Percentiles rank a stretch among this genome's conserved stretches.
Conservation (phyloP, 2,329 filamentous ascomycete genomes). For the Juglanconis oblonga region DNA sequence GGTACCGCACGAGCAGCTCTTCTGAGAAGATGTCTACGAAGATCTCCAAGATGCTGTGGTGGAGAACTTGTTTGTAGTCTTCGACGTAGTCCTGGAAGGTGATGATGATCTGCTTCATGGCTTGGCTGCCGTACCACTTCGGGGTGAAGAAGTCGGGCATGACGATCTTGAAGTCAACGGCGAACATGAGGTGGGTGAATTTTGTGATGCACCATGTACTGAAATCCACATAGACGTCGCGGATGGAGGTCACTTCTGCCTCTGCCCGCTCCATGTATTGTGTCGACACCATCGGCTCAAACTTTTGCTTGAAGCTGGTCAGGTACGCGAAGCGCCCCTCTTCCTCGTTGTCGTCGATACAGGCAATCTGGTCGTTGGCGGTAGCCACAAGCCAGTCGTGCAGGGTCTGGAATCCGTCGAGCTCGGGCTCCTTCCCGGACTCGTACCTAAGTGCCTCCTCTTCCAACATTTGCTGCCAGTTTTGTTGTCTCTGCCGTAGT, state of each 20-base stretch:
- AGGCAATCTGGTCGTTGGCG: slow-evolving; percentile 97
- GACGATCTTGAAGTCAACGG: slow-evolving; percentile 80
- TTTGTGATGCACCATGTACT: slow-evolving; percentile 88
- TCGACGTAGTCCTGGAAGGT: slow-evolving; percentile 93
- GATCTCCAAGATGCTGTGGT: slow-evolving; percentile 85
- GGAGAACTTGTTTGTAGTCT: slow-evolving; percentile 81
- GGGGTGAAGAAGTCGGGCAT: slow-evolving; percentile 88
- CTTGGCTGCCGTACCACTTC: slow-evolving; percentile 81
- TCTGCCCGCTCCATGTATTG: slow-evolving; percentile 75
- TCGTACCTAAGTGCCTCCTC: slow-evolving; percentile 78
- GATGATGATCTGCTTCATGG: slow-evolving; percentile 89
- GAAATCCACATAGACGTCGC: slow-evolving; percentile 92
- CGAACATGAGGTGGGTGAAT: slow-evolving; percentile 85
- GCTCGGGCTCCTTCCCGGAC: slow-evolving; percentile 47
- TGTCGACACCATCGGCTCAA: slow-evolving; percentile 75
- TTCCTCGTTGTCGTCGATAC: slow-evolving; percentile 88
- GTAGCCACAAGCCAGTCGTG: slow-evolving; percentile 97
- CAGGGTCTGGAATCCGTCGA: slow-evolving; percentile 71
- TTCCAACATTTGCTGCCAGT: slow-evolving; percentile 85
- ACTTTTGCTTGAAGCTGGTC: slow-evolving; percentile 78
- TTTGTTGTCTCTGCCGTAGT: slow-evolving; percentile 75
- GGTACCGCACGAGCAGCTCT: slow-evolving; percentile 83
- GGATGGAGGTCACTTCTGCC: slow-evolving; percentile 69
- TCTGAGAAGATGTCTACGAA: slow-evolving; percentile 92
- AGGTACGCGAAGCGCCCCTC: slow-evolving; percentile 76